Conservation (phyloP, 164 flowering plant genomes). For the Tinospora cordifolia region DNA sequence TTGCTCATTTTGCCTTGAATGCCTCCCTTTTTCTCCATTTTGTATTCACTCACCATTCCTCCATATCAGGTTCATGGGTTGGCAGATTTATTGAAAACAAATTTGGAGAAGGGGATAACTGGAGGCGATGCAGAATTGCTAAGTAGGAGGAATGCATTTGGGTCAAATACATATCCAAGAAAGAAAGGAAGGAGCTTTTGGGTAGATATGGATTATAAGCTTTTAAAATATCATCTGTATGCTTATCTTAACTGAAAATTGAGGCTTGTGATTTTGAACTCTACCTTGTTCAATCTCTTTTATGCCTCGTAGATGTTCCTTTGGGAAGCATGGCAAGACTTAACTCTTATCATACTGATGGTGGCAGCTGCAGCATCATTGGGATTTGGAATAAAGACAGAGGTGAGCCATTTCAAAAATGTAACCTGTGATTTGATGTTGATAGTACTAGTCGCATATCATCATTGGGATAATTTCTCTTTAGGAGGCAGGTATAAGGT, state of each 20-base stretch:
- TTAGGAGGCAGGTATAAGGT: no score
- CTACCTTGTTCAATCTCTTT: neutral
- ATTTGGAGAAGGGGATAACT: slow-evolving; percentile 60
- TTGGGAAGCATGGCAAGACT: slow-evolving; percentile 96
- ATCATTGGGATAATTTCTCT: no score
- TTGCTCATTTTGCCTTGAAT: slow-evolving; percentile 5
- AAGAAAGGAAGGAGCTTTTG: slow-evolving; percentile 79
- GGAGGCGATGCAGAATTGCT: slow-evolving; percentile 66
- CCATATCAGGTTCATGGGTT: slow-evolving; percentile 55
- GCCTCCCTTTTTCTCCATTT: neutral
- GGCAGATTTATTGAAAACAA: slow-evolving; percentile 51
- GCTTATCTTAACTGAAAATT: neutral
- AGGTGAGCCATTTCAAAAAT: slow-evolving; percentile 50
- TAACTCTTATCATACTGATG: slow-evolving; percentile 87
- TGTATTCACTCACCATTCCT: neutral
- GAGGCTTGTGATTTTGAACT: neutral
- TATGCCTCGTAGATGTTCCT: slow-evolving; percentile 50
- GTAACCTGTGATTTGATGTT: no score
- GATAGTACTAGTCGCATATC: no score
- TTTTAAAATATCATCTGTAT: neutral
- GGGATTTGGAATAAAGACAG: slow-evolving; percentile 84
- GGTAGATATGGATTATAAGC: slow-evolving; percentile 31
- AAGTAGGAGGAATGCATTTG: slow-evolving; percentile 58
- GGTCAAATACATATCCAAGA: slow-evolving; percentile 87
- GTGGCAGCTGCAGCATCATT: slow-evolving; percentile 88